Evolutionary conservation across 1,284 basidiomycete genomes (phyloP), one percentile per base, ranked within the genome.

Genomic region (Leccinum laetum): DNA sequence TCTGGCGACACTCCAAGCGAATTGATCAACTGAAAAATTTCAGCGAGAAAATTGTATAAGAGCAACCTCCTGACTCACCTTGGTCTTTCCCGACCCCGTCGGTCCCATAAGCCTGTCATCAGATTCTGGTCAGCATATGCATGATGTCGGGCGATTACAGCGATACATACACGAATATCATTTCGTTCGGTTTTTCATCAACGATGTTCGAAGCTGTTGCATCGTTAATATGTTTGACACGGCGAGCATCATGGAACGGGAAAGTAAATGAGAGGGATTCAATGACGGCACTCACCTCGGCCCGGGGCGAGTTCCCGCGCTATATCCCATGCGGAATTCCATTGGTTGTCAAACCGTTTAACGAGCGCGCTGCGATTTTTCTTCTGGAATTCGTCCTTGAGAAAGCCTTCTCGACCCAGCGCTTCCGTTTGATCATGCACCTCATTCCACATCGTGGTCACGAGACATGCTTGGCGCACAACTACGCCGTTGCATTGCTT

Each of bases 31-130:
- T 69, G 21, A 66, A 13, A 13, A 0, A 3, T 46, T n/a, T 61
- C n/a, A n/a, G 14, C 7, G 41, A 21, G 18, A 29, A 5, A n/a
- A 7, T 16, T 7, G 13, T 26, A 46, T 21, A 3, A 7, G 7
- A 49, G 18, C 7, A 7, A 0, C 4, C 29, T n/a, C 7, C 13
- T 7, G 7, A 46, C 57, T 68, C 37, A 67, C 66, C 10, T 44
- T 65, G 8, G 66, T 68, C 32, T 70, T 69, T 26, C 69, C 68
- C 1, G 66, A 61, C 24, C 68, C 69, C 21, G 63, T 68, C 2
- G 61, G 39, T 16, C 63, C 69, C 41, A 70, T 64, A 0, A 62
- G 2, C 5, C 64, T 69, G n/a, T 67, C 21, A 39, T 24, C 5
- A 16, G 21, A 26, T n/a, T 39, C 21, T 8, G 9, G 39, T 35